A percentile compares a stretch with the other conserved stretches of the same genome.
Conservation (phyloP, 805 yeast genomes). For the Candida ipomoeae region DNA sequence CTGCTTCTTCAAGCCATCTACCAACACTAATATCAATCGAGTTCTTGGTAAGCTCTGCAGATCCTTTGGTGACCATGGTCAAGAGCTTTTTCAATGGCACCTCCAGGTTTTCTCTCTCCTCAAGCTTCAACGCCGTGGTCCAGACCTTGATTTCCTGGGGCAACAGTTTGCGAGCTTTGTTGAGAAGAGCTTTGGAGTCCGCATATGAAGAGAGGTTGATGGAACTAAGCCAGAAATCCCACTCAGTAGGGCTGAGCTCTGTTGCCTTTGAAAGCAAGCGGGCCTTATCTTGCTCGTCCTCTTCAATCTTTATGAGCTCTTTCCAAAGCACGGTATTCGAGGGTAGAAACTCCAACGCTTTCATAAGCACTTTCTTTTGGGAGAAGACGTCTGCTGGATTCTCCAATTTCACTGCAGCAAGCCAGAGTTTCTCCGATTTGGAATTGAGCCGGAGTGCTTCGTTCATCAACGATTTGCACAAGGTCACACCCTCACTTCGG, state of each 20-base stretch:
- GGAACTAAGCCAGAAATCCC: slow-evolving; percentile 62
- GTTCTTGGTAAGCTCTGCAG: slow-evolving; percentile 32
- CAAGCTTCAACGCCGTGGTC: slow-evolving; percentile 66
- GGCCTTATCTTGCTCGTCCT: slow-evolving; percentile 42
- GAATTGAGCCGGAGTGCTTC: slow-evolving; percentile 60
- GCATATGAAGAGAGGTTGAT: slow-evolving; percentile 42
- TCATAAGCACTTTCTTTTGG: slow-evolving; percentile 57
- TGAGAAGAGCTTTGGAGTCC: slow-evolving; percentile 53
- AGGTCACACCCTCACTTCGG: slow-evolving; percentile 32
- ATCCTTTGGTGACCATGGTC: slow-evolving; percentile 48
- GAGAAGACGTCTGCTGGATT: slow-evolving; percentile 41
- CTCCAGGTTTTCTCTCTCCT: slow-evolving; percentile 47
- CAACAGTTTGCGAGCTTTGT: slow-evolving; percentile 53
- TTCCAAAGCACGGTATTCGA: slow-evolving; percentile 63
- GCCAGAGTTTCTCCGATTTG: slow-evolving; percentile 64
- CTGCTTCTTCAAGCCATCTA: slow-evolving; percentile 58
- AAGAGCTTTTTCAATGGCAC: slow-evolving; percentile 43
- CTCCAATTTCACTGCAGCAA: slow-evolving; percentile 65
- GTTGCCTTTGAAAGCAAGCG: slow-evolving; percentile 62
- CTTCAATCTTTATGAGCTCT: slow-evolving; percentile 56
- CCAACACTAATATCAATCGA: slow-evolving; percentile 23
- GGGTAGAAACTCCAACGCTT: slow-evolving; percentile 68
- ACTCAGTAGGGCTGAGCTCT: slow-evolving; percentile 60
- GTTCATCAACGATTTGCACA: slow-evolving; percentile 56
- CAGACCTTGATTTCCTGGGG: slow-evolving; percentile 41